Base-by-base conservation (phyloP, 2,329 filamentous ascomycete species). In the Ceratocystis cacaofunesta region DNA sequence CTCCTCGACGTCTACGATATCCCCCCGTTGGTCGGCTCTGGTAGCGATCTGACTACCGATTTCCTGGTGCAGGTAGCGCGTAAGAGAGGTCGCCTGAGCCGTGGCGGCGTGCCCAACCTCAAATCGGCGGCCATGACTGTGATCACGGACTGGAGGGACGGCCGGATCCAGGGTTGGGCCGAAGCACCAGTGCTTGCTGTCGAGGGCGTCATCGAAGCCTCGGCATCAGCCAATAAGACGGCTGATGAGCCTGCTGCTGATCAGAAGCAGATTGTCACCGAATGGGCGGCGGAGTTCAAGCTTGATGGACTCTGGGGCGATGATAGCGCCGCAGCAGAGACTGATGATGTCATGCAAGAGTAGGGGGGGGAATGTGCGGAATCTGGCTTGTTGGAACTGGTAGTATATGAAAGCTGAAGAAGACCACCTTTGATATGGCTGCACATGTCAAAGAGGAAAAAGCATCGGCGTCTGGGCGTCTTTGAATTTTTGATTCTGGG, bases 141-240 rank as follows among this genome's bases (percentile, higher is more conserved):
- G 65, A 85, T 99, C 66, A 94, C 86, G n/a, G 94, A 99, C 78
- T 95, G 94, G 90, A 84, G 94, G 70, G 92, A 97, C 74, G 92
- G 92, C 30, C 85, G 94, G 63, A 95, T 99, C 71, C 90, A 95
- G 76, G 92, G 92, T 66, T 96, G 92, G 92, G 83, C 86, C 61
- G 88, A 91, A 70, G 83, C 90, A 2, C 91, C 92, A 6, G 80
- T 82, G 44, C 76, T 90, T 67, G 77, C 82, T 19, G 81, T 87
- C 58, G 79, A 79, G n/a, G 63, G 66, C 12, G 48, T 67, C 50
- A 69, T 68, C 2, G 71, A 69, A 4, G 72, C 69, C 2, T 71
- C 60, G 2, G 69, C 72, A n/a, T 58, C 25, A 2, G 71, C 70
- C 10, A 70, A 77, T 69, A 74, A 74, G 57, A 74, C 72, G 7